These are phyloP conservation scores for Apodospora peruviana DNA, from an alignment of 495 filamentous ascomycete species.

Conservation along the genomic window DNA sequence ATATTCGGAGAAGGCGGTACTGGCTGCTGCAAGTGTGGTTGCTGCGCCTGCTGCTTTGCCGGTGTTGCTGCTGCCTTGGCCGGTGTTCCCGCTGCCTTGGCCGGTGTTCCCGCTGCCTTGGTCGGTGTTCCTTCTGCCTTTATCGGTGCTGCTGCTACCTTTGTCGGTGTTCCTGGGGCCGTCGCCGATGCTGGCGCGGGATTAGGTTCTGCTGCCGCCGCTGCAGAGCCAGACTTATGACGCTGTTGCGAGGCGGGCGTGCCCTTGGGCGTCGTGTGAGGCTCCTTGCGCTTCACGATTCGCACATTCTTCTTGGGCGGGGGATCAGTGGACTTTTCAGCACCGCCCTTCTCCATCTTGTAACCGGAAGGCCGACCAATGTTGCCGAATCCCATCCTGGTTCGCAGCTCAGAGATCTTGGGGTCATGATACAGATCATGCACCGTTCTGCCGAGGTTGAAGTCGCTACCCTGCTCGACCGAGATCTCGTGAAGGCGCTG, in stretches of 20 bases:
- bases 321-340: neutral
- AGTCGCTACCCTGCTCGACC: conserved; percentile 29
- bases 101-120: neutral
- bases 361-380: conserved; percentile 42
- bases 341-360: conserved; percentile 10
- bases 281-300: conserved; percentile 19
- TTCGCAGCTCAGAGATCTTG: conserved; percentile 33
- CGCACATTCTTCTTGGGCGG: neutral
- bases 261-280: conserved; percentile 14
- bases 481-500: conserved; percentile 39
- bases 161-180: no score
- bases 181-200: neutral
- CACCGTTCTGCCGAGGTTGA: conserved; percentile 33
- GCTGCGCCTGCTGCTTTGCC: neutral
- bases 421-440: conserved; percentile 40
- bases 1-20: neutral
- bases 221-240: neutral
- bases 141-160: neutral
- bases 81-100: neutral
- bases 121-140: neutral
- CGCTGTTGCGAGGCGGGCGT: neutral
- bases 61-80: neutral
- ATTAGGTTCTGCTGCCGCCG: neutral
- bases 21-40: neutral
- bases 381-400: conserved; percentile 39